Conservation (phyloP, 305 asterid species). For the Fraxinus floribunda region DNA sequence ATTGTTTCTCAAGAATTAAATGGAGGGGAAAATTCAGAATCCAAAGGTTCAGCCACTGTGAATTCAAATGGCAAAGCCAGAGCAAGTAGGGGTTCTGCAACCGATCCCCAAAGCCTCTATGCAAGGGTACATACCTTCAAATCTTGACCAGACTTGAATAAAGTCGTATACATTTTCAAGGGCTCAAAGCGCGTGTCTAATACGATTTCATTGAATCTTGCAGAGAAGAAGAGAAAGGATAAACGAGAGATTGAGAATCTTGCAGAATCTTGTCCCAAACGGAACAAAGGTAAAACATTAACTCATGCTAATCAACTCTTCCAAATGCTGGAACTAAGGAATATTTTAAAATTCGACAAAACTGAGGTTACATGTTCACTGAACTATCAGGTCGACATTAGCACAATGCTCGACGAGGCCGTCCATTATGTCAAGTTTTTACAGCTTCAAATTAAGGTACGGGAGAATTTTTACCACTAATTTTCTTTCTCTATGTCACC, state of each 20-base stretch:
- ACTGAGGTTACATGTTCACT: neutral
- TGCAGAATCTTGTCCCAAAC: slow-evolving; percentile 87
- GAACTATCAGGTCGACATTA: slow-evolving; percentile 37
- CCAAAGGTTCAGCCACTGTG: slow-evolving; percentile 21
- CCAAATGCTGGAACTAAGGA: neutral
- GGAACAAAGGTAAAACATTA: slow-evolving; percentile 45
- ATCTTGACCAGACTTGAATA: neutral
- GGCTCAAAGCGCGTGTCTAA: neutral
- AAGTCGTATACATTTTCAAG: neutral
- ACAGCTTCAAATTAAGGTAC: slow-evolving; percentile 57
- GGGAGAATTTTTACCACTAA: neutral
- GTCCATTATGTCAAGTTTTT: slow-evolving; percentile 50
- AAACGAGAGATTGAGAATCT: slow-evolving; percentile 77
- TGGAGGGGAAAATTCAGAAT: slow-evolving; percentile 36
- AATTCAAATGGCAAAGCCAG: slow-evolving; percentile 47
- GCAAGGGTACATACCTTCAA: slow-evolving; percentile 58
- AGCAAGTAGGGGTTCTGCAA: slow-evolving; percentile 70
- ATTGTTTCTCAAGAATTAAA: slow-evolving; percentile 50
- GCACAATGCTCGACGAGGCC: slow-evolving; percentile 65
- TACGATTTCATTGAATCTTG: slow-evolving; percentile 2
- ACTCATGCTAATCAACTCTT: neutral
- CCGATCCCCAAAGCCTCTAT: slow-evolving; percentile 91
- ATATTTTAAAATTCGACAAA: neutral
- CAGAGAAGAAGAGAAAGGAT: slow-evolving; percentile 92
- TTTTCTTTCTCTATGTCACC: neutral